phyloP scores from a whole-genome alignment of 208 protist genomes.

The Acanthamoeba castellanii region DNA sequence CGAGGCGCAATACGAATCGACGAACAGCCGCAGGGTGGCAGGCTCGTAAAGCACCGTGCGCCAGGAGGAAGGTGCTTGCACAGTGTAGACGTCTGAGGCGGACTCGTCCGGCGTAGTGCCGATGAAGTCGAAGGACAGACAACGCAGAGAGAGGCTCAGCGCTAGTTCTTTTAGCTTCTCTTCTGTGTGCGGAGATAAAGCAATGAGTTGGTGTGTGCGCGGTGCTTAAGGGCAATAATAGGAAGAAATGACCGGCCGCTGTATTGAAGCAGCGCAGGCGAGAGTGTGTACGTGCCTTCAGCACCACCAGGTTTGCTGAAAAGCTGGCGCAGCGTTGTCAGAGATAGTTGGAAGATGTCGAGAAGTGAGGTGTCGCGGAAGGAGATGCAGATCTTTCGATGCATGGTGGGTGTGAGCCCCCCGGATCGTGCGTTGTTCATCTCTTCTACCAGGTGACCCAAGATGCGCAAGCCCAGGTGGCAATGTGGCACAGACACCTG shows the following conservation, averaged over 20 bases:
- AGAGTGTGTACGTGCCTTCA: conserved; percentile 33
- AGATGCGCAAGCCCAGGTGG: conserved; percentile 7
- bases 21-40: conserved; percentile 87
- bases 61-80: conserved; percentile 89
- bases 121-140: conserved; percentile 90
- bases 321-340: conserved; percentile 74
- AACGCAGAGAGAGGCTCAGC: conserved; percentile 83
- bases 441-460: conserved; percentile 12
- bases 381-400: conserved; percentile 88
- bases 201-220: background rate
- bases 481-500: conserved; percentile 37
- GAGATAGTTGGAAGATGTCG: conserved; percentile 81
- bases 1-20: conserved; percentile 83
- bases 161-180: conserved; percentile 84
- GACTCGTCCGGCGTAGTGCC: conserved; percentile 86
- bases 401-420: conserved; percentile 11
- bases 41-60: conserved; percentile 86
- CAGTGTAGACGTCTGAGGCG: conserved; percentile 86
- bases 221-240: background rate
- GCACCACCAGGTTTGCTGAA: conserved; percentile 41
- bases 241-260: background rate
- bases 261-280: background rate
- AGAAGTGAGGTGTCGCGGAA: conserved; percentile 84
- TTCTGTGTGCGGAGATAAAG: background rate
- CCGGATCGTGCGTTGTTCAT: conserved; percentile 5